Base-by-base conservation (phyloP, 495 filamentous ascomycete species). In the Letharia lupina region DNA sequence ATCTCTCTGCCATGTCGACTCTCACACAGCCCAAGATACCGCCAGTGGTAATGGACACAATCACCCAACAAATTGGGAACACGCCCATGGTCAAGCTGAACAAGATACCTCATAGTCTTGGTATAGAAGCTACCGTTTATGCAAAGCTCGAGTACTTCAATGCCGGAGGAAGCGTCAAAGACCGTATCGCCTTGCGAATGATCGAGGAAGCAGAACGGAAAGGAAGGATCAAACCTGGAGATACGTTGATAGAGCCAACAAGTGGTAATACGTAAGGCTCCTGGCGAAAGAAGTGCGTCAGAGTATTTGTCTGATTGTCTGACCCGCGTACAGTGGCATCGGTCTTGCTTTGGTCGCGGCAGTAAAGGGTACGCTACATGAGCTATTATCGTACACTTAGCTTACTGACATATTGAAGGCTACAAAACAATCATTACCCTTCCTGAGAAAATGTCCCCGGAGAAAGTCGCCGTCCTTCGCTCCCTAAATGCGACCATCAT, bases 381-480 rank as follows among this genome's bases (percentile, higher is more conserved):
- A 4, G 7, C 63, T 28, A 45, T 48, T 2, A 28, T 41, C 37
- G 11, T 2, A 28, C 23, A 64, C 41, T 3, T 10, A 42, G 4
- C 39, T 37, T 61, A 58, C 64, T 63, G 20, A 39, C 37, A 62
- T 37, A 83, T 57, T 37, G 33, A 57, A 57, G 83, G 86, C 61
- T 98, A 99, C 78, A 94, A 93, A 76, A 94, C 91, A 20, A 97
- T 99, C 76, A 99, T 99, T 73, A 99, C 94, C 1, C 85, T 99
- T 4, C 94, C 94, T 47, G 94, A 99, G 79, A 99, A 99, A 81
- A 99, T 99, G 94, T 96, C 91, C 9, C 86, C 91, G 39, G 94
- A 99, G 77, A 99, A 99, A 75, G 95, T 99, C 16, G 86, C 92
- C 3, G 94, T 99, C 15, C 81, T 99, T 37, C 86, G 90, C 58